phyloP scores from a whole-genome alignment of 129 eudicot species.

The Rutidosis leptorrhynchoides region DNA sequence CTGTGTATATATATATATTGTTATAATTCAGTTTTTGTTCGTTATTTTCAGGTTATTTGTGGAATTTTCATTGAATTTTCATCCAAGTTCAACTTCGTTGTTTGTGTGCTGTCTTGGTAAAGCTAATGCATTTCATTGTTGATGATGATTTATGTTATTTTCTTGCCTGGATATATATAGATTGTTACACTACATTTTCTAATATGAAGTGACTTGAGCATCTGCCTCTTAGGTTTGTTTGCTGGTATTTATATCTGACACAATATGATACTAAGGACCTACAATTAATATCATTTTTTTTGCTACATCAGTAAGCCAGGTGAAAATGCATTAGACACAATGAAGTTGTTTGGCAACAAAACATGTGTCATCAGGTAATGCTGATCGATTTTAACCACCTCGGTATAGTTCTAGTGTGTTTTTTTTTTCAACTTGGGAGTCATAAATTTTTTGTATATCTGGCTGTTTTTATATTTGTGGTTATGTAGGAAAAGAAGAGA shows the following conservation, averaged over 20 bases:
- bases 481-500: conserved; percentile 81
- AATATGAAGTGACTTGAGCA: too few species aligned
- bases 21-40: too few species aligned
- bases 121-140: too few species aligned
- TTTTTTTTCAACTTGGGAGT: too few species aligned
- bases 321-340: conserved; percentile 68
- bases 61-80: too few species aligned
- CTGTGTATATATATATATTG: too few species aligned
- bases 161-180: too few species aligned
- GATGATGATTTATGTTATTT: too few species aligned
- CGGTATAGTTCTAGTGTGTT: background rate
- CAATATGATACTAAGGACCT: background rate
- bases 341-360: conserved; percentile 75
- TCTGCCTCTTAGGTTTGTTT: conserved; percentile 50
- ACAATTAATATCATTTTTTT: background rate
- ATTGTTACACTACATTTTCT: too few species aligned
- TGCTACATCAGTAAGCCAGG: conserved; percentile 58
- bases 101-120: too few species aligned
- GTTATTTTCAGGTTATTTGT: too few species aligned
- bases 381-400: background rate
- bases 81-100: too few species aligned
- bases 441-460: background rate
- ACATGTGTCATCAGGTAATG: conserved; percentile 83
- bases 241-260: background rate
- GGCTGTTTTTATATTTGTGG: background rate